Evolutionary conservation across 257 asterid genomes (phyloP).

Genomic region (Primulina eburnea): DNA sequence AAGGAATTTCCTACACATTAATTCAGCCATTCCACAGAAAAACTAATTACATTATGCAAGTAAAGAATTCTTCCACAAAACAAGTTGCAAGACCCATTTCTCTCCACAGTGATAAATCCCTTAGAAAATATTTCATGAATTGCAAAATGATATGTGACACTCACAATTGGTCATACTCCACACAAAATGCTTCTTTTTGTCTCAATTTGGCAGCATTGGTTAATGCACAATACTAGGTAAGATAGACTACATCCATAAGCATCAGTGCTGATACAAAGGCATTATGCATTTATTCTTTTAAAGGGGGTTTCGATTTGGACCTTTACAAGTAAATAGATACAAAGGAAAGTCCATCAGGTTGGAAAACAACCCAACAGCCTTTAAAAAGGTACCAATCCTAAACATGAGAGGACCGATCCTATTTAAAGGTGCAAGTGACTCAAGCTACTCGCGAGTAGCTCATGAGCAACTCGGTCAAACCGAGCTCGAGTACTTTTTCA

Average conservation of each 20-base stretch:
- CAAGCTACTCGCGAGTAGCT: no score
- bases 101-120: not conserved
- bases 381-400: no score
- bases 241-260: not conserved
- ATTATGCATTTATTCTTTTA: no score
- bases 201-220: not conserved
- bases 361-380: no score
- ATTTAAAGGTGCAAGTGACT: no score
- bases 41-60: constrained; percentile 1
- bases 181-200: not conserved
- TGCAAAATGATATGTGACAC: not conserved
- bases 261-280: not conserved
- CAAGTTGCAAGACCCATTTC: not conserved
- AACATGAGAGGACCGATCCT: no score
- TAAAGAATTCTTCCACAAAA: not conserved
- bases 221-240: not conserved
- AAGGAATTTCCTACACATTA: not conserved
- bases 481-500: no score
- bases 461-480: no score
- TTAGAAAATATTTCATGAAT: constrained; percentile 7
- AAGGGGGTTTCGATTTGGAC: not conserved
- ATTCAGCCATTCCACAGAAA: not conserved
- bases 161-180: not conserved
- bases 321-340: not conserved
- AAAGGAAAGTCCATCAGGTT: not conserved